Base-by-base conservation (phyloP, 2,329 filamentous ascomycete species). In the Samsoniella hepiali region DNA sequence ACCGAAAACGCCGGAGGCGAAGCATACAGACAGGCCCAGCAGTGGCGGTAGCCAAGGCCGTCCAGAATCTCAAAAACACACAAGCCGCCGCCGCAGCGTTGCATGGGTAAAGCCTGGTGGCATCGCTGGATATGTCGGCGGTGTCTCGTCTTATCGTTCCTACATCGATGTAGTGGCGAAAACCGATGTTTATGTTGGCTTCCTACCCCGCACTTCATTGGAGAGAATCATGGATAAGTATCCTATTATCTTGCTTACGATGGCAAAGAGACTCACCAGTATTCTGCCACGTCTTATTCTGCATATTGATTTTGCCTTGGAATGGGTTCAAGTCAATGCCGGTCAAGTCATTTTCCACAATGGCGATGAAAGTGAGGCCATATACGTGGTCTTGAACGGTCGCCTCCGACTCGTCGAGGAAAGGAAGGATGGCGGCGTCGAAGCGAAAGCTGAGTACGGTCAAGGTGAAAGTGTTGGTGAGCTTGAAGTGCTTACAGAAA, bases 401-500 rank as follows among this genome's bases (percentile, higher is more conserved):
- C 90, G 95, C 17, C 77, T 99, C 22, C 85, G 96, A 62, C 85
- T 94, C 0, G 90, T 99, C 0, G 84, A 93, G 65, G 93, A 97
- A 69, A 87, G 87, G 15, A 87, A 90, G 54, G 89, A 91, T 67
- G 92, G 92, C 0, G 90, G 89, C 3, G 89, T 97, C 78, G 90
- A 88, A 53, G 93, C 96, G 13, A 85, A 92, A 58, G 94, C 92
- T 13, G 96, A 99, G 74, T 98, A 90, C 71, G 95, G 95, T 4
- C 95, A 99, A 76, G 96, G 96, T 9, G 96, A 99, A 73, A 99
- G 95, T 74, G 93, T 99, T 22, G 95, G 95, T 8, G 95, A 99
- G 74, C 84, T 99, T 1, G 96, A 99, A 74, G 95, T 99, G 38
- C 87, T 99, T 77, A 99, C 96, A 0, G 96, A 99, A 75, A 95